A percentile compares a stretch with the other conserved stretches of the same genome.
Evolutionary conservation across 2,329 filamentous ascomycete genomes (phyloP).

Genomic region (Pestalotiopsis sp.): DNA sequence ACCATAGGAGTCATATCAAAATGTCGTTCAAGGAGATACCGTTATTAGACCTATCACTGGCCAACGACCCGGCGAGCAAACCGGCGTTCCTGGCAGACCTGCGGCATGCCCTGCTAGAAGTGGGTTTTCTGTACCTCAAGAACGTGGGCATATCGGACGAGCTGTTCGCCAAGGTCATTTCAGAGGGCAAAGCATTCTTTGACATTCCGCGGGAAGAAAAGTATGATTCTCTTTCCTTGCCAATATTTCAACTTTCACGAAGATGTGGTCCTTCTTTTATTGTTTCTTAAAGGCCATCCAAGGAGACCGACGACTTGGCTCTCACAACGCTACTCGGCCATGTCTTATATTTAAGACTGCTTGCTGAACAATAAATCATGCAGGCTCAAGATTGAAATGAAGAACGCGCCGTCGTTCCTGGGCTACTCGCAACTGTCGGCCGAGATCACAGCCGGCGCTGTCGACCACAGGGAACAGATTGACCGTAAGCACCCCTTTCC

Average conservation of each 20-base stretch:
- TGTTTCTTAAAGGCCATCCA: not conserved
- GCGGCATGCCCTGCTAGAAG: constrained; percentile 76
- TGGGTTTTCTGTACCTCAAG: constrained; percentile 86
- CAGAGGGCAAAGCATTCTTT: constrained; percentile 74
- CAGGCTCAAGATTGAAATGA: constrained; percentile 72
- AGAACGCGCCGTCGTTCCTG: constrained; percentile 72
- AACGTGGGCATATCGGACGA: constrained; percentile 74
- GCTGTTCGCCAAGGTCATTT: constrained; percentile 67
- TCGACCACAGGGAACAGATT: constrained; percentile 84
- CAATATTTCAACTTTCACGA: not conserved
- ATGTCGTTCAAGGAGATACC: constrained; percentile 79
- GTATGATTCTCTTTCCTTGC: constrained; percentile 39
- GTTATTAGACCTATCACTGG: constrained; percentile 73
- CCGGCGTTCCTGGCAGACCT: constrained; percentile 71
- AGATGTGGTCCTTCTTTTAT: not conserved
- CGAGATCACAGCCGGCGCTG: constrained; percentile 72
- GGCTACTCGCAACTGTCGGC: constrained; percentile 69
- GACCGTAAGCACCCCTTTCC: constrained; percentile 47
- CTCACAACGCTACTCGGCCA: too few species aligned
- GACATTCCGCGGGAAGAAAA: constrained; percentile 77
- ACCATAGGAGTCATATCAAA: not conserved
- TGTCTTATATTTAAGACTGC: not conserved
- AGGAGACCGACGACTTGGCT: too few species aligned
- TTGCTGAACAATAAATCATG: not conserved
- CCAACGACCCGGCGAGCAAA: constrained; percentile 67